phyloP scores from a whole-genome alignment of 179 eudicot genomes.

The Vitellaria paradoxa region DNA sequence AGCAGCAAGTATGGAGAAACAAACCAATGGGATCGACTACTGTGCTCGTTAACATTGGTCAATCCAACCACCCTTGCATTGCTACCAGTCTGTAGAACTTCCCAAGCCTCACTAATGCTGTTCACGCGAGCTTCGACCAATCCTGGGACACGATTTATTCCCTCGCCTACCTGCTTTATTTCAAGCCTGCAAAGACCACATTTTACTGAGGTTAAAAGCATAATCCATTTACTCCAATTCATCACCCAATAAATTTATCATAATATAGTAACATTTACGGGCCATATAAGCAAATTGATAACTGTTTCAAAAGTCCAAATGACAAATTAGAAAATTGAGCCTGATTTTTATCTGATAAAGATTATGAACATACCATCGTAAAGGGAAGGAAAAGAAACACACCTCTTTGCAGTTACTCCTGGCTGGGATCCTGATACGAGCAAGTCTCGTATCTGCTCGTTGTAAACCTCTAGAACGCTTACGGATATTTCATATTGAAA shows the following conservation, averaged over 20 bases:
- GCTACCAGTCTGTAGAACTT: slow-evolving; percentile 79
- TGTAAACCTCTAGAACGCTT: slow-evolving; percentile 87
- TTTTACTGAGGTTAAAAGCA: not conserved
- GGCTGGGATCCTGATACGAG: slow-evolving; percentile 60
- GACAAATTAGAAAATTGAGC: too few relatives aligned
- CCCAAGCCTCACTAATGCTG: slow-evolving; percentile 86
- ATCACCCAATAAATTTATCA: not conserved
- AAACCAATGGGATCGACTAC: slow-evolving; percentile 96
- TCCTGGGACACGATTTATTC: slow-evolving; percentile 87
- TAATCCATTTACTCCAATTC: slow-evolving; percentile 1
- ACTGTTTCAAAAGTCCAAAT: not conserved
- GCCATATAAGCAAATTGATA: not conserved
- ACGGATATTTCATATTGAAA: slow-evolving; percentile 73
- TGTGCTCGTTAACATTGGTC: slow-evolving; percentile 85
- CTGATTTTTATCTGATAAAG: too few relatives aligned
- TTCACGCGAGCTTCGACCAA: slow-evolving; percentile 81
- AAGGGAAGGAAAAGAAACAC: not conserved
- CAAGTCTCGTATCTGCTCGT: slow-evolving; percentile 91
- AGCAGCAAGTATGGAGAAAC: slow-evolving; percentile 9
- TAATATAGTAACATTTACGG: not conserved
- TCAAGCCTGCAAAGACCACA: slow-evolving; percentile 59
- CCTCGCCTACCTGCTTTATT: slow-evolving; percentile 78
- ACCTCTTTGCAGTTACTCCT: slow-evolving; percentile 65
- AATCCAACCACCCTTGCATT: slow-evolving; percentile 90
- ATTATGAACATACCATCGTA: not conserved